Conservation (phyloP, 106 monocot genomes). For the Triglochin maritima region DNA sequence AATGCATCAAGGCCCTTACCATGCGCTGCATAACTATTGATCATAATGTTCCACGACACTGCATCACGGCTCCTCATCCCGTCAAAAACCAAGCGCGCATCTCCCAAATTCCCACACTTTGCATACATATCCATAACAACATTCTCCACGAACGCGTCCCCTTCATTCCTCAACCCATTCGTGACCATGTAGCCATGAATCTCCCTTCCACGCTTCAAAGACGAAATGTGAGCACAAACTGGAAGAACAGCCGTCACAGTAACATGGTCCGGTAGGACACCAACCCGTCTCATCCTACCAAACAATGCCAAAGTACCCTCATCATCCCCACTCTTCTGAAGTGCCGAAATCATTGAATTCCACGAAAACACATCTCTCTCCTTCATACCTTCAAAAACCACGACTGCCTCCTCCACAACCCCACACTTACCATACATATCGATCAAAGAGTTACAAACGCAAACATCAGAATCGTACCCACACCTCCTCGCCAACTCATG, state of each 20-base stretch:
- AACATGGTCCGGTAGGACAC: slow-evolving; percentile 36
- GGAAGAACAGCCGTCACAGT: slow-evolving; percentile 54
- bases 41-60: slow-evolving; percentile 81
- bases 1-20: slow-evolving; percentile 37
- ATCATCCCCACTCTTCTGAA: slow-evolving; percentile 34
- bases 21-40: slow-evolving; percentile 53
- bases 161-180: slow-evolving; percentile 21
- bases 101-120: slow-evolving; percentile 35
- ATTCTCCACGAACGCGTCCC: slow-evolving; percentile 43
- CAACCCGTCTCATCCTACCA: slow-evolving; percentile 27
- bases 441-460: slow-evolving; percentile 40
- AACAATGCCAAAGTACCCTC: slow-evolving; percentile 27
- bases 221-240: slow-evolving; percentile 52
- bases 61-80: slow-evolving; percentile 23
- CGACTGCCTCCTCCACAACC: slow-evolving; percentile 27
- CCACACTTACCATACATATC: slow-evolving; percentile 78
- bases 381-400: slow-evolving; percentile 39
- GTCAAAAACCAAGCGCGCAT: slow-evolving; percentile 30
- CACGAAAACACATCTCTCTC: slow-evolving; percentile 51
- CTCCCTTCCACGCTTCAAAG: slow-evolving; percentile 38
- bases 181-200: slow-evolving; percentile 42
- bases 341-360: slow-evolving; percentile 62
- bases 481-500: slow-evolving; percentile 42
- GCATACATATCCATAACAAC: slow-evolving; percentile 81
- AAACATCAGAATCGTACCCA: slow-evolving; percentile 21